phyloP scores from a whole-genome alignment of 2,329 filamentous ascomycete genomes.

The Aspergillus niger region DNA sequence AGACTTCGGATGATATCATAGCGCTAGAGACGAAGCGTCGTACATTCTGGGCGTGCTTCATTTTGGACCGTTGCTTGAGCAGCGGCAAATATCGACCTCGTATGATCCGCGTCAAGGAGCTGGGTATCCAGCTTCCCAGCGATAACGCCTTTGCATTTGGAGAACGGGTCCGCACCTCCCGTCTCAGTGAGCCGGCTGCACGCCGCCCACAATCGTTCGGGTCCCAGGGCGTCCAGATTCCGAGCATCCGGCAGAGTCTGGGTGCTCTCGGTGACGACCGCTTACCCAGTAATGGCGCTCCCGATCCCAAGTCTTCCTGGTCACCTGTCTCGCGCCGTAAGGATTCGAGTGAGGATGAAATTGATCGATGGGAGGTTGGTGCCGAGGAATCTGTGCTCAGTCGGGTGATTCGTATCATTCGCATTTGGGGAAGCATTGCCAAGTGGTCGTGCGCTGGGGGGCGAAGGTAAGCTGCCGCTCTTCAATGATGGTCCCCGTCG shows the following conservation, averaged over 20 bases:
- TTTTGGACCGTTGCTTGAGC: constrained; percentile 58
- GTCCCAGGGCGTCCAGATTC: constrained; percentile 45
- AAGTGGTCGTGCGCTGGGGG: constrained; percentile 58
- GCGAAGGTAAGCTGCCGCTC: constrained; percentile 47
- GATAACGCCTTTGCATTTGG: constrained; percentile 59
- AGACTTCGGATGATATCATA: constrained; percentile 52
- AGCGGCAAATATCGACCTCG: constrained; percentile 57
- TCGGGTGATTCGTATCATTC: constrained; percentile 56
- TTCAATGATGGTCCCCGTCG: background rate
- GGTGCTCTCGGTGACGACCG: constrained; percentile 42
- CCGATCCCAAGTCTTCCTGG: constrained; percentile 39
- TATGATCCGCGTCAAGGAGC: constrained; percentile 53
- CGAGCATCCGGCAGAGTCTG: constrained; percentile 44
- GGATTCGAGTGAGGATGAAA: constrained; percentile 45
- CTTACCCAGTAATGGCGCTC: constrained; percentile 35
- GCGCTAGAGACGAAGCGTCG: constrained; percentile 56
- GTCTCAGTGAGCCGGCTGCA: constrained; percentile 48
- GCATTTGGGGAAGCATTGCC: constrained; percentile 59
- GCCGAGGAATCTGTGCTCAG: constrained; percentile 56
- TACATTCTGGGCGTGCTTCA: constrained; percentile 62
- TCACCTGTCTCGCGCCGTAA: constrained; percentile 42
- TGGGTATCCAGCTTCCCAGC: constrained; percentile 58
- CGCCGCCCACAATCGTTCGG: constrained; percentile 43
- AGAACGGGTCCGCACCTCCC: constrained; percentile 55
- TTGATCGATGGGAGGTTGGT: constrained; percentile 56